Evolutionary conservation across 2,329 filamentous ascomycete genomes (phyloP), one percentile per base, ranked within the genome.

Genomic region (Aspergillus sp.): DNA sequence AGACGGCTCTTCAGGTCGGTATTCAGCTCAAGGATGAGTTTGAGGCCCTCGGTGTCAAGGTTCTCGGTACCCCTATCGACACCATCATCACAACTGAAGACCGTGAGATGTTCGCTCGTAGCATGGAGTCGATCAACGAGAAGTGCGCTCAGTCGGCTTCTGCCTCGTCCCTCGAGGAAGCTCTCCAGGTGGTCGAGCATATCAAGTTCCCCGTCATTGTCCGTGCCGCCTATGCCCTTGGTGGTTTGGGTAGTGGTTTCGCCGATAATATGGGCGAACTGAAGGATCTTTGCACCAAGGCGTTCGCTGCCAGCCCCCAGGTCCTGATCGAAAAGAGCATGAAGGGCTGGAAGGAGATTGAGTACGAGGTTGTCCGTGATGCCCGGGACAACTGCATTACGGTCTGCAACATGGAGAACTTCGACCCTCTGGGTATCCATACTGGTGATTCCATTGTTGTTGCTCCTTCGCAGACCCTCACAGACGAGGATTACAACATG

Each of bases 351-450:
- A 98, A 98, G 71, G 93, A 98, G 71, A 94, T 97, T 53, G 93
- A 98, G 69, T 98, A 97, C 64, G 93, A 98, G 69, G 93, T 97
- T 52, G 93, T 98, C 36, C 85, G 93, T 61, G 93, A 97, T 74
- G 86, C 83, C 48, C 83, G 88, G 59, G 90, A 98, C 73, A 97
- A 97, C 78, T 98, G 93, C 67, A 97, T 98, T 66, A 98, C 93
- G 5, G 93, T 98, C 52, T 98, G 93, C 70, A 98, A 98, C 75
- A 97, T 98, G 93, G 93, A 98, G 74, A 98, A 98, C 73, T 98
- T 98, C 62, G 93, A 98, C 67, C 93, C 93, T 46, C 82, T 98
- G 1, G 93, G 93, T 60, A 97, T 97, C 53, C 93, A 97, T 64
- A 98, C 93, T 2, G 93, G 93, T 67, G 93, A 98, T 66, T 97